Conservation (phyloP, 345 rosid genomes). For the Eutrema japonicum region DNA sequence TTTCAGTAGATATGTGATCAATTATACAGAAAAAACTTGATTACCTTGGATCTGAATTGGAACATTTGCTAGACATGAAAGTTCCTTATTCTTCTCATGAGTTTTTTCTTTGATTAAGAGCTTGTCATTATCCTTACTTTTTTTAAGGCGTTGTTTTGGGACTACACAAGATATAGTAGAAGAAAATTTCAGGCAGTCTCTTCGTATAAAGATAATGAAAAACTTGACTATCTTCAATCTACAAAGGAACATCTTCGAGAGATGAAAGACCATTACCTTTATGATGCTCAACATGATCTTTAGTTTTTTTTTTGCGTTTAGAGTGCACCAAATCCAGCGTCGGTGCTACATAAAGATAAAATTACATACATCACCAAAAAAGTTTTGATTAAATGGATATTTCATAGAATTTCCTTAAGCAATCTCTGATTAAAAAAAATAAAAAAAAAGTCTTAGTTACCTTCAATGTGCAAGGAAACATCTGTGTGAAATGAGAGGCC, state of each 20-base stretch:
- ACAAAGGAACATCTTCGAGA: background rate
- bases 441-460: background rate
- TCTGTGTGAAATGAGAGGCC: no score
- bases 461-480: background rate
- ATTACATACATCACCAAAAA: background rate
- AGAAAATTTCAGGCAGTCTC: background rate
- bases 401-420: background rate
- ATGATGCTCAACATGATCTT: background rate
- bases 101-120: background rate
- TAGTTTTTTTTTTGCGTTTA: background rate
- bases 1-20: background rate
- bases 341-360: background rate
- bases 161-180: background rate
- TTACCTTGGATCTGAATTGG: background rate
- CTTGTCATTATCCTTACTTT: background rate
- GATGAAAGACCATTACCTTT: background rate
- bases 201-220: background rate
- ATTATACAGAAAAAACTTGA: background rate
- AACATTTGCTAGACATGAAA: background rate
- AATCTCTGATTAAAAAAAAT: background rate
- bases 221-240: background rate
- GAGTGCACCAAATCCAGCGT: background rate
- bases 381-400: background rate
- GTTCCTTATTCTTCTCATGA: background rate
- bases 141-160: background rate